Evolutionary conservation across 139 green algal species (phyloP).

Genomic region (Coelastrella sp.): DNA sequence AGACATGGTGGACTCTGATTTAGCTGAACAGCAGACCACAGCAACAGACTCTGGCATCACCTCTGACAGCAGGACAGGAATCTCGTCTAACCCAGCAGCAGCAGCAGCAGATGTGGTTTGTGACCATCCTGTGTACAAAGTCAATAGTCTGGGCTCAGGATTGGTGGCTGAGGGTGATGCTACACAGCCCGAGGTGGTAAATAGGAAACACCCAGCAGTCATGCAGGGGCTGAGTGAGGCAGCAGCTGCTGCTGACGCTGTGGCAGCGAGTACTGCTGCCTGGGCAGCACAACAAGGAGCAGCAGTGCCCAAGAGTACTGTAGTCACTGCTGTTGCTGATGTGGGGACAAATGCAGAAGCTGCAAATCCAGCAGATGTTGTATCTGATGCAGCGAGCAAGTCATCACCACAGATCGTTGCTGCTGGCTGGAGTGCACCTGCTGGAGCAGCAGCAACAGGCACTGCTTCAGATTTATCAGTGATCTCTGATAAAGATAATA

Average conservation of each 20-base stretch:
- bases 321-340: too few species aligned
- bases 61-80: too few species aligned
- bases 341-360: too few species aligned
- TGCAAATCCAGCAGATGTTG: not conserved
- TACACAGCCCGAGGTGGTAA: not conserved
- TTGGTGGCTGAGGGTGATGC: not conserved
- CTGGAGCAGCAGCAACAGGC: conserved; percentile 28
- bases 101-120: not conserved
- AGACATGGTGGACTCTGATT: not conserved
- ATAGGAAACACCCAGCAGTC: not conserved
- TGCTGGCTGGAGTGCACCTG: too few species aligned
- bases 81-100: too few species aligned
- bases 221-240: not conserved
- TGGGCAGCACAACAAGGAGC: not conserved
- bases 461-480: too few species aligned
- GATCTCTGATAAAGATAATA: too few species aligned
- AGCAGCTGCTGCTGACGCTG: not conserved
- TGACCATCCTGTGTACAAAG: not conserved
- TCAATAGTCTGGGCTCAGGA: not conserved
- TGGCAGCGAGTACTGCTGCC: not conserved
- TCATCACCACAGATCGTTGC: too few species aligned
- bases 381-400: not conserved
- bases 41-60: not conserved
- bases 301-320: not conserved
- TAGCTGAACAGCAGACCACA: not conserved